phyloP scores from a whole-genome alignment of 805 yeast species.

The Kuraishia hungarica region DNA sequence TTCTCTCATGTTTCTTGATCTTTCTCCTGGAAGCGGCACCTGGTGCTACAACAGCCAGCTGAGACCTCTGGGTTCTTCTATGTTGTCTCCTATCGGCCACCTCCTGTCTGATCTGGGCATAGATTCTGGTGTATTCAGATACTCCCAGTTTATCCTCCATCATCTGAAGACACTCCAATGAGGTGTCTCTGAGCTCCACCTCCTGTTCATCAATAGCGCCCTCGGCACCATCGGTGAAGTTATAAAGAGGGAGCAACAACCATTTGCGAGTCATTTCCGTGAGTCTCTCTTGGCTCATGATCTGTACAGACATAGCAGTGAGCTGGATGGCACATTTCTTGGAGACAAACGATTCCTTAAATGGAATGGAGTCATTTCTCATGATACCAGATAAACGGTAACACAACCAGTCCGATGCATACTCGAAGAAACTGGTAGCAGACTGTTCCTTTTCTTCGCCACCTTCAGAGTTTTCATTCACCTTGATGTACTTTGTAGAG shows the following conservation, averaged over 20 bases:
- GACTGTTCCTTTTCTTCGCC: conserved; percentile 13
- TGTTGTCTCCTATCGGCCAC: conserved; percentile 63
- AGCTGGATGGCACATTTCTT: conserved; percentile 66
- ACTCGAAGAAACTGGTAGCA: conserved; percentile 14
- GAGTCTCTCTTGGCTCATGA: conserved; percentile 29
- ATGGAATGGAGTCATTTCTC: conserved; percentile 51
- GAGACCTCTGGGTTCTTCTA: conserved; percentile 67
- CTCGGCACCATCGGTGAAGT: conserved; percentile 32
- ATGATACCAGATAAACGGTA: conserved; percentile 53
- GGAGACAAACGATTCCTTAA: conserved; percentile 44
- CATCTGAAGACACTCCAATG: conserved; percentile 60
- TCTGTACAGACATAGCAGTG: conserved; percentile 46
- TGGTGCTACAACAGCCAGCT: conserved; percentile 70
- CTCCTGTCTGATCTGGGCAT: conserved; percentile 52
- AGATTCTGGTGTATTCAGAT: conserved; percentile 53
- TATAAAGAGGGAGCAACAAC: conserved; percentile 41
- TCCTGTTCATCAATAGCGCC: conserved; percentile 29
- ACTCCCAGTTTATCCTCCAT: conserved; percentile 65
- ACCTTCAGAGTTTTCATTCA: conserved; percentile 10
- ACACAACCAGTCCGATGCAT: conserved; percentile 53
- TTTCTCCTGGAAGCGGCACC: conserved; percentile 75
- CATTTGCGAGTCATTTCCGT: conserved; percentile 31
- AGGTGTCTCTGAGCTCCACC: conserved; percentile 41
- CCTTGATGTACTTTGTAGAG: conserved; percentile 24
- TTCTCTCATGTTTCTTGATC: conserved; percentile 64